Evolutionary conservation across 345 rosid genomes (phyloP), one percentile per base, ranked within the genome.

Genomic region (Ailanthus altissimus): DNA sequence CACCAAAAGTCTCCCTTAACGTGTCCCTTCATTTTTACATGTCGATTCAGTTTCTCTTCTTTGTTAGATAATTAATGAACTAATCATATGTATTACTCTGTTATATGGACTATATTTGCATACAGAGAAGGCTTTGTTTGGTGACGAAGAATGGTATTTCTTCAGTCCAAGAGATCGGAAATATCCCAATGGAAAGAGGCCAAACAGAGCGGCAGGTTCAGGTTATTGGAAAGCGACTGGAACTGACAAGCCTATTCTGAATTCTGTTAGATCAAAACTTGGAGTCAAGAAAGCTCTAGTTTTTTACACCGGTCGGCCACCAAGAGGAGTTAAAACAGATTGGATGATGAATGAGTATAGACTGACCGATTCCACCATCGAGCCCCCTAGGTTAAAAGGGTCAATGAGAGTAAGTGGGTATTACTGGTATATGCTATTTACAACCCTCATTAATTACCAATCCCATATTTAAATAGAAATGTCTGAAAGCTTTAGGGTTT

Each of bases 111-210:
- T 36, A 16, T 62, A 18, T 61, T 56, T 9, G 20, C 75, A 56
- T 78, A 57, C 85, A 93, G 97, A 86, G 42, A 86, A 89, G 75
- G 94, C 97, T 47, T 82, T 86, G 84, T 93, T 89, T 76, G 93
- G 92, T 43, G 91, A 89, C 47, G 77, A 88, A 28, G 93, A 90
- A 75, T 88, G 93, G 93, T 90, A 81, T 75, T 90, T 90, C 74
- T 89, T 92, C 73, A 90, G 89, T 75, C 92, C 91, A 16, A 78
- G 86, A 71, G 83, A 84, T 28, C 67, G 85, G 59, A 88, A 85
- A 64, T 80, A 86, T 74, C 85, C 89, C 10, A 83, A 84, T 8
- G 84, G 88, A 16, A 76, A 40, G 25, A 70, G 85, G 57, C 82
- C 89, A 1, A 85, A 86, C 72, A 67, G 87, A 58, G 83, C 86